Base-by-base conservation (phyloP, 164 flowering plant species). In the Nymphaea thermarum region DNA sequence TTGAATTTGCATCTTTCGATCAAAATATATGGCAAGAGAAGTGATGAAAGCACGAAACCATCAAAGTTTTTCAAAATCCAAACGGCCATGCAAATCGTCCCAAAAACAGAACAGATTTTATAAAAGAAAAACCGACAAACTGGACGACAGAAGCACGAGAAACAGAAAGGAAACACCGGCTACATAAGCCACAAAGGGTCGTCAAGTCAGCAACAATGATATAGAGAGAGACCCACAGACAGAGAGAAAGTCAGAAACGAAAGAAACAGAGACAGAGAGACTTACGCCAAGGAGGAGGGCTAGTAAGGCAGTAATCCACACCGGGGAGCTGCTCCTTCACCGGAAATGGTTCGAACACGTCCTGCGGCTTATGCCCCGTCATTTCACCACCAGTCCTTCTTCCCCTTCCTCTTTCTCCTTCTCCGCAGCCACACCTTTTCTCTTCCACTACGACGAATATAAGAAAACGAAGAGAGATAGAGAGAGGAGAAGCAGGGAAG, bases 271-370 rank as follows among this genome's bases (percentile, higher is more conserved):
- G 17, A 3, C 42, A 72, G 44, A 12, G 42, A 64, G 70, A 66
- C 85, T 84, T 67, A 89, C 95, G 90, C 91, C 95, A 89, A 66
- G 95, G 91, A 68, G 95, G 95, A 62, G 94, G 94, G 66, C 94
- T 88, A 43, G 90, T 85, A 61, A 88, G 83, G 80, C 91, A 88
- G 71, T 76, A 89, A 75, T 87, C 69, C 72, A 89, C 67, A 67
- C 72, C 75, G 65, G 90, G 91, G 4, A 87, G 84, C 80, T 87
- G 95, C 65, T 89, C 95, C 71, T 75, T 89, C 16, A 74, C 85
- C 5, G 91, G 88, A 77, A 87, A 91, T 17, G 95, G 95, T 71
- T 72, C 81, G 70, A 78, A 71, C 79, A 85, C 95, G 43, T 85
- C 95, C 67, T 78, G 84, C 67, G 82, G 84, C 11, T 86, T 85